Evolutionary conservation across 495 filamentous ascomycete species (phyloP).

Genomic region (Neurospora hispaniola): DNA sequence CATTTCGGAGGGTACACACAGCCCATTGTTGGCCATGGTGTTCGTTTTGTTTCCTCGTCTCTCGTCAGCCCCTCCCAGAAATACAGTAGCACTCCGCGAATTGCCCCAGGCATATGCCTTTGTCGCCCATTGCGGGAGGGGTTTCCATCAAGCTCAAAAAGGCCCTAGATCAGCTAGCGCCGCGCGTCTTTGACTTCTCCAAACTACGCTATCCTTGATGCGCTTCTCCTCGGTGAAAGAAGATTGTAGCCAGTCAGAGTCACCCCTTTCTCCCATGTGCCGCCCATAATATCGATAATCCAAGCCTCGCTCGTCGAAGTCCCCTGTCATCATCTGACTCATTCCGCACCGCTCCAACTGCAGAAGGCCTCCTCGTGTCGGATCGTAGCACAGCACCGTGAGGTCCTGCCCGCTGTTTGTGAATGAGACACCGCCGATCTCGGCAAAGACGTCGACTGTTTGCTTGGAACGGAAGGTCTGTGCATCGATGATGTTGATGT

Average conservation of each 20-base stretch:
- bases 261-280: not conserved
- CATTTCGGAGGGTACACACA: not conserved
- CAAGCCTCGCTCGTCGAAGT: not conserved
- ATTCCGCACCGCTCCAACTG: conserved; percentile 52
- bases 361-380: conserved; percentile 67
- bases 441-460: conserved; percentile 75
- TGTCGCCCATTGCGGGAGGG: not conserved
- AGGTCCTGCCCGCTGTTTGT: conserved; percentile 60
- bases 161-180: conserved; percentile 21
- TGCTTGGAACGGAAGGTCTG: conserved; percentile 56
- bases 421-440: conserved; percentile 69
- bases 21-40: not conserved
- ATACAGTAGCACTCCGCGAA: not conserved
- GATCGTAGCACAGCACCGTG: conserved; percentile 65
- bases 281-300: not conserved
- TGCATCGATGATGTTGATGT: conserved; percentile 69
- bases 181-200: conserved; percentile 22
- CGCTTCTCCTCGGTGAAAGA: conserved; percentile 14
- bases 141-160: conserved; percentile 16
- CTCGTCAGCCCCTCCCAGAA: not conserved
- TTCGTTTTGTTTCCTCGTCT: not conserved
- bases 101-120: not conserved
- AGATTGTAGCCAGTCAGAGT: conserved; percentile 18
- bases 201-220: conserved; percentile 12
- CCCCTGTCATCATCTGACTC: conserved; percentile 28